Base-by-base conservation (phyloP, 176 grass and related monocot genomes). In the Tillandsia fasciculata region DNA sequence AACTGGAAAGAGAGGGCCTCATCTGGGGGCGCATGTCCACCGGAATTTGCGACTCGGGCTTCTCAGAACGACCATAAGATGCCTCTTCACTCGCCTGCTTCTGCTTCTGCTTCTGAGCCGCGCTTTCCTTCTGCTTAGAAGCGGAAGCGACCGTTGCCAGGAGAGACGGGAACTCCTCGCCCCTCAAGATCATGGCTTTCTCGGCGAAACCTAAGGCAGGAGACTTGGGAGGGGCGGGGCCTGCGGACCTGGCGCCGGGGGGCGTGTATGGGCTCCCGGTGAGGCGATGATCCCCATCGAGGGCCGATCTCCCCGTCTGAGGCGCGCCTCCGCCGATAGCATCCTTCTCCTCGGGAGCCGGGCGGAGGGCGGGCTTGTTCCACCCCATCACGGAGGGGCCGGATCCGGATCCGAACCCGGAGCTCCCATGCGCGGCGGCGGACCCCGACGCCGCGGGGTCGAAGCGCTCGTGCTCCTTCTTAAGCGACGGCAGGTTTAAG, bases 141-240 rank as follows among this genome's bases (percentile, higher is more conserved):
- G 71, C 81, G 0, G 86, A 83, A 1, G 77, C 64, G 10, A 88
- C 80, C 1, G 94, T 84, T 9, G 94, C 94, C 59, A 83, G 79
- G 28, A 97, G 73, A 63, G 94, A 92, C 57, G 94, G 94, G 72
- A 97, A 97, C 76, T 97, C 94, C 77, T 97, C 94, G 15, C 94
- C 89, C 4, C 87, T 83, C 80, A 97, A 72, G 68, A 97, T 61
- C 17, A 88, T 83, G 11, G 89, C 82, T 83, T 83, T 97, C 53
- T 87, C 89, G 14, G 49, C 17, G 51, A 93, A 81, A 8, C 74
- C 82, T 54, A 90, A 81, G 2, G 71, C 57, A 0, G 84, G 77
- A 12, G 72, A 63, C 64, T 65, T 69, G 13, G 69, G 15, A 14
- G 28, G 63, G 49, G 52, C 47, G 10, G 79, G 69, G 11, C 81